Base-by-base conservation (phyloP, 139 green algal species). In the Chlamydomonas sp. region DNA sequence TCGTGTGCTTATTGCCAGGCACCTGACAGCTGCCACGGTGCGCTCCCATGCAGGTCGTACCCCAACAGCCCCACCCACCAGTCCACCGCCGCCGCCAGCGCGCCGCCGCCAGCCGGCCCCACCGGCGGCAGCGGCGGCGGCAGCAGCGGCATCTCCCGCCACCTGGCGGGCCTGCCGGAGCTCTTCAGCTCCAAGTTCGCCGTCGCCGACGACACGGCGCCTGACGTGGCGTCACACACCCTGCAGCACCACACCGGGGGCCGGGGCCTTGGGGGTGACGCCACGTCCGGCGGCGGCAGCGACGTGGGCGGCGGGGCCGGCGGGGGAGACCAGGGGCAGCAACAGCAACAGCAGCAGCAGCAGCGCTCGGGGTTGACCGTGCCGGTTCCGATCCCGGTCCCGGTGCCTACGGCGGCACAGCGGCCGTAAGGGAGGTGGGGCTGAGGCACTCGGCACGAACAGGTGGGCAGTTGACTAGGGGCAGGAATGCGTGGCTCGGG, bases 141-240 rank as follows among this genome's bases (percentile, higher is more conserved):
- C 79, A 4, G 20, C 20, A 61, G 61, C 62, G 18, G 61, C 63
- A 64, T 85, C 5, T 18, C 15, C 66, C 17, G 66, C 57, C 66
- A 64, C 20, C 79, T 85, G 66, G 79, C 79, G 57, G 66, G 66
- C 57, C 79, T 85, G 49, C 79, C 67, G 2, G 66, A 85, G 66
- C 15, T 77, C 3, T 77, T 16, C 79, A 60, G 5, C 59, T 14
- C 77, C 18, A 67, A 77, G 71, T 17, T 17, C 17, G 16, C 17
- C 68, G 68, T 6, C 1, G 68, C n/a, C 9, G 68, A 74, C 9
- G 3, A 60, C 60, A 81, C 16, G 0, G 4, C 79, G 16, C 14
- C n/a, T 8, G 63, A 31, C 78, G n/a, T 31, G 63, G 8, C 62
- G 63, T 4, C 63, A 57, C 57, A 64, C 31, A 3, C 58, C 60